phyloP scores from a whole-genome alignment of 768 basidiomycete genomes.

The Candolleomyces efflorescens region DNA sequence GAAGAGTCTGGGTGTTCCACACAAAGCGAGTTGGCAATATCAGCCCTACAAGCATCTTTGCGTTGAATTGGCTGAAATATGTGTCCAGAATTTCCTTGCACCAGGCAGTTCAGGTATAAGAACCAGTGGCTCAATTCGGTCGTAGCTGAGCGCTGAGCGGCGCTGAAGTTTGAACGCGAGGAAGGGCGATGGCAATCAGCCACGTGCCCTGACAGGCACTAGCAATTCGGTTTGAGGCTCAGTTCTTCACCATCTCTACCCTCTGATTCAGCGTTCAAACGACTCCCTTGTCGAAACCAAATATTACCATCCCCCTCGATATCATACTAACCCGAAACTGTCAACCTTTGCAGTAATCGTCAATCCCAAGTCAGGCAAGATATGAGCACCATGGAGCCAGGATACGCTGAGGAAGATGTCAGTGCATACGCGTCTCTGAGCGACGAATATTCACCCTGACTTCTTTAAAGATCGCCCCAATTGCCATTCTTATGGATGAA shows the following conservation, averaged over 20 bases:
- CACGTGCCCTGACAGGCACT: background rate
- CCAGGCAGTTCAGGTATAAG: background rate
- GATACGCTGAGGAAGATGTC: constrained; percentile 67
- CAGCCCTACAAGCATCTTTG: too few relatives aligned
- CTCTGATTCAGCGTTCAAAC: background rate
- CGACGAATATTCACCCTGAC: constrained; percentile 17
- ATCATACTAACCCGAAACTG: background rate
- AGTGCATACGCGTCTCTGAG: constrained; percentile 21
- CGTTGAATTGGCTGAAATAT: too few relatives aligned
- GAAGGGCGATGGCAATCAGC: constrained; percentile 5
- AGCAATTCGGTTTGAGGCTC: background rate
- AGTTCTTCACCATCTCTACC: background rate
- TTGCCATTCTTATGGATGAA: constrained; percentile 97
- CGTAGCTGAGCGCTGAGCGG: background rate
- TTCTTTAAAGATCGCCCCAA: constrained; percentile 72
- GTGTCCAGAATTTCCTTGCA: too few relatives aligned
- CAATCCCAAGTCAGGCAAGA: background rate
- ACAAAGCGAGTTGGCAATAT: too few relatives aligned
- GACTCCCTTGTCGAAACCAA: background rate
- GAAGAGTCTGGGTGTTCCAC: too few relatives aligned
- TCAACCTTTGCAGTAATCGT: constrained; percentile 16
- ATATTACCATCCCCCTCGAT: background rate
- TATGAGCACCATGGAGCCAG: constrained; percentile 51
- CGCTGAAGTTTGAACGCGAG: background rate
- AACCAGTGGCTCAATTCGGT: background rate